Conservation (phyloP, 2,329 filamentous ascomycete species). For the Oidium heveae region DNA sequence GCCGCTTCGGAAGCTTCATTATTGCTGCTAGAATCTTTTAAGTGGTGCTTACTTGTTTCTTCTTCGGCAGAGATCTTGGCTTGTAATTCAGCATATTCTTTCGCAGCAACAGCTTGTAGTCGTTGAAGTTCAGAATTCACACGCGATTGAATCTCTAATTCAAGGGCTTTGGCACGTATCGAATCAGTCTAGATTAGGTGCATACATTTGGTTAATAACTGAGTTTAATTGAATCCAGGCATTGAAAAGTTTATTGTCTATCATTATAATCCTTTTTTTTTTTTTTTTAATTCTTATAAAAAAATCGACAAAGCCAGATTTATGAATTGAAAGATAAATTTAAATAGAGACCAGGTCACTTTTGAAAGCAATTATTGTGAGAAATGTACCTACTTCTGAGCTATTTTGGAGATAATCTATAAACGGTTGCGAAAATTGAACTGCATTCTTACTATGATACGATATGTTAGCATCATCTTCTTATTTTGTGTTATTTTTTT, state of each 20-base stretch:
- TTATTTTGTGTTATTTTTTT: too few species aligned
- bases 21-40: constrained; percentile 3
- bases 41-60: constrained; percentile 1
- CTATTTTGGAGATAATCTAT: constrained; percentile 63
- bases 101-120: constrained; percentile 44
- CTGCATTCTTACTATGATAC: constrained; percentile 26
- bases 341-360: neutral
- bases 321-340: too few species aligned
- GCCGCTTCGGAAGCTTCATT: neutral
- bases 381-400: constrained; percentile 40
- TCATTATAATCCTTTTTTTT: too few species aligned
- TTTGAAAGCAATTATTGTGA: neutral
- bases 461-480: too few species aligned
- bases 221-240: too few species aligned
- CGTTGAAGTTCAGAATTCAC: constrained; percentile 66
- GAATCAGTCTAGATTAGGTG: constrained; percentile 45
- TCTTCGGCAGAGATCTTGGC: constrained; percentile 27
- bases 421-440: constrained; percentile 56
- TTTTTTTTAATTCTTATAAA: too few species aligned
- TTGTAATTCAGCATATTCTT: constrained; percentile 42
- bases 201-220: too few species aligned
- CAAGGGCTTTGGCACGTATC: constrained; percentile 57
- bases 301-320: too few species aligned
- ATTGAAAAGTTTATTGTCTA: too few species aligned
- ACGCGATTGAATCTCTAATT: constrained; percentile 71